Evolutionary conservation across 768 basidiomycete species (phyloP), one percentile per base, ranked within the genome.

Genomic region (Agaricus sinodeliciosus): DNA sequence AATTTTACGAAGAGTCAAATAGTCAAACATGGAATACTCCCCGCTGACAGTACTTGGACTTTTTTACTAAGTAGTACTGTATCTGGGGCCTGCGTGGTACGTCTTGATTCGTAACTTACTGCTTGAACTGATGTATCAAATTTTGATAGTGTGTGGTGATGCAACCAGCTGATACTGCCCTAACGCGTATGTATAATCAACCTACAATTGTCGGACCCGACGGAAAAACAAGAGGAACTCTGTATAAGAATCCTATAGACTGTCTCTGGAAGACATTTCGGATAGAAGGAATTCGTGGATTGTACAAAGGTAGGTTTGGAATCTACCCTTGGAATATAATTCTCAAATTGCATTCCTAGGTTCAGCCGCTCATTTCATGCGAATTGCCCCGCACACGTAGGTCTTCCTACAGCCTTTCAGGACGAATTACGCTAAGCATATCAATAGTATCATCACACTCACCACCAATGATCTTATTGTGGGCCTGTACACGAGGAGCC

Each of bases 131-230:
- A 52, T 18, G 36, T 46, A 61, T 35, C 57, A 37, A 49, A 47
- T 61, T 43, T 43, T 56, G 50, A 8, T 51, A 94, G 87, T 87
- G 90, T 57, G 62, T 92, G 5, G 87, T 85, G 48, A 97, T 98
- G 95, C 95, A 98, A 68, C 92, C 92, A 7, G 90, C 91, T 7
- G 90, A 93, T 65, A 93, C 90, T 22, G 92, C 90, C 46, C 69
- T 98, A 45, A 98, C 96, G 6, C 79, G 96, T 53, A 84, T 98
- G 79, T 99, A 98, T 67, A 97, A 97, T 63, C 96, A 95, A 74
- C 89, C 91, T 9, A 93, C 91, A 0, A 75, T 74, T 59, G 71
- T 71, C 42, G 75, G 83, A 35, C 82, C 87, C 2, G 76, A 87
- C 59, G 93, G 93, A 31, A 83, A 72, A 59, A 64, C 80, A 26